Base-by-base conservation (phyloP, 306 rosid species). In the Malus fusca region DNA sequence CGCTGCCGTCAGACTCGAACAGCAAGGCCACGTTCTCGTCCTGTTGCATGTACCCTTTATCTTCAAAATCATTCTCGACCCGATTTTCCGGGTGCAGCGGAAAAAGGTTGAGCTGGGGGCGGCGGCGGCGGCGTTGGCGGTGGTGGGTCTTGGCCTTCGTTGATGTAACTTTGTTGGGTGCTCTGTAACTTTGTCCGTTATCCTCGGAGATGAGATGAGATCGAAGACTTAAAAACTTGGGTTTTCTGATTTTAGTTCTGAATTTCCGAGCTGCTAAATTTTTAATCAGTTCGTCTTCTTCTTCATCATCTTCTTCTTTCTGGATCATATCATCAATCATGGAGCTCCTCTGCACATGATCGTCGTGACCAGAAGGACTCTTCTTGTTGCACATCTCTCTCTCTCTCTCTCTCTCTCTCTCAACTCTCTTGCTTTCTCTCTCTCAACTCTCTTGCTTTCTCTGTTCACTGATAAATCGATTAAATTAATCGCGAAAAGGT, bases 141-240 rank as follows among this genome's bases (percentile, higher is more conserved):
- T 1, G 53, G 53, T 56, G 71, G 18, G 71, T 21, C 8, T 61
- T 61, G 37, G 65, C 8, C 73, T 66, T 2, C n/a, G 26, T 4
- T 2, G 37, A 4, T 6, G 46, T 15, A 17, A 11, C 8, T 26
- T 4, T 48, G 8, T 48, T 48, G 19, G 66, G 18, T 61, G 4
- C 33, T 2, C 33, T 61, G 66, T 23, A 61, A 63, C 21, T 19
- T 30, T 28, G 68, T n/a, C 11, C 21, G n/a, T 11, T 1, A 10
- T 66, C 26, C 15, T 62, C 70, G 11, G 86, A 79, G 8, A 31
- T 59, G 25, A 90, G 79, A 17, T 88, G 77, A 0, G 75, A 80
- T 4, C 92, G 82, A 4, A 95, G 91, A 51, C 97, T 90, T 3
- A 92, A 79, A 80, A 69, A 96, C 77, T 90, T 96, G 61, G 96